These are phyloP conservation scores for Thermomucor indicae-seudaticae DNA, from an alignment of 371 early-diverging fungal species.

Conservation along the genomic window DNA sequence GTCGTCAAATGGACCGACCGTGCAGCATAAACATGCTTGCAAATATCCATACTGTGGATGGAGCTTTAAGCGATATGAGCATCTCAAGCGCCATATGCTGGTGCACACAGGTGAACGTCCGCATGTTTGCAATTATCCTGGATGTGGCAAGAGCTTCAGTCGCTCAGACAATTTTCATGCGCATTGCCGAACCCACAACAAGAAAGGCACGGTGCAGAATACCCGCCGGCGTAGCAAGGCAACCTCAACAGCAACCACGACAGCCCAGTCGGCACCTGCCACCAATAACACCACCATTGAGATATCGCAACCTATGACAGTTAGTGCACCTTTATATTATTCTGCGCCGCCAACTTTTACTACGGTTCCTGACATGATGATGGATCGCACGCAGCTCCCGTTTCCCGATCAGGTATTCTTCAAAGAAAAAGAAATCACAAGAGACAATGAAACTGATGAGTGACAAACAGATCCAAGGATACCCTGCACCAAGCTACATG, in stretches of 20 bases:
- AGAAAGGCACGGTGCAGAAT: slow-evolving; percentile 19
- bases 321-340: no score
- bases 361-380: no score
- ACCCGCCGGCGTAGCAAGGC: not conserved
- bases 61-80: slow-evolving; percentile 79
- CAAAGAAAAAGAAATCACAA: no score
- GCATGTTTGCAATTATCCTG: slow-evolving; percentile 62
- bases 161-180: slow-evolving; percentile 73
- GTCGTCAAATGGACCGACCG: not conserved
- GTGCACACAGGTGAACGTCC: slow-evolving; percentile 65
- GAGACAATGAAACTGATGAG: no score
- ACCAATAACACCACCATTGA: no score
- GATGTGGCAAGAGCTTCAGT: slow-evolving; percentile 70
- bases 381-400: no score
- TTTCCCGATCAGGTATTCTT: no score
- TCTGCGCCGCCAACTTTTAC: no score
- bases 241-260: not conserved
- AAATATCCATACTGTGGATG: slow-evolving; percentile 50
- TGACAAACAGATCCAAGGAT: no score
- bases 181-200: slow-evolving; percentile 54
- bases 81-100: slow-evolving; percentile 76
- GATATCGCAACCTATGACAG: no score
- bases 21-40: slow-evolving; percentile 48
- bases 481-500: no score
- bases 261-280: no score